Conservation (phyloP, 768 basidiomycete genomes). For the Amyloporia xantha region DNA sequence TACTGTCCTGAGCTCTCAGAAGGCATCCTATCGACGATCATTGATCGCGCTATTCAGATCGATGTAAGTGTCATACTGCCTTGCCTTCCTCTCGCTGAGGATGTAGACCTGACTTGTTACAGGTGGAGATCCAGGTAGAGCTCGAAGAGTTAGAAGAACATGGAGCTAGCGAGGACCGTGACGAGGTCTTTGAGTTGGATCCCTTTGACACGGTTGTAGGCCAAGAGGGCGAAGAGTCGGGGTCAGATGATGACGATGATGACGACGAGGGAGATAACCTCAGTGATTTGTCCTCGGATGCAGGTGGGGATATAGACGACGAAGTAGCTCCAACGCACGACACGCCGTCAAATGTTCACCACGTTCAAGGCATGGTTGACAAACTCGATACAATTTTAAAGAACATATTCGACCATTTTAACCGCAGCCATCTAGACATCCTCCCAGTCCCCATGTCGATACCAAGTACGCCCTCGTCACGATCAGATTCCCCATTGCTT, state of each 20-base stretch:
- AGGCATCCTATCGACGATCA: constrained; percentile 75
- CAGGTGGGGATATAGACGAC: constrained; percentile 42
- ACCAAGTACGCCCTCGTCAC: constrained; percentile 24
- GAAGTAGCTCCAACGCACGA: constrained; percentile 29
- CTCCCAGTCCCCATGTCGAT: constrained; percentile 17
- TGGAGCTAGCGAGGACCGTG: constrained; percentile 40
- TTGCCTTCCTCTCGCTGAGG: not conserved
- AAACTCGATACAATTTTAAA: constrained; percentile 88
- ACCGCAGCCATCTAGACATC: constrained; percentile 35
- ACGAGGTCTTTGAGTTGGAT: constrained; percentile 66
- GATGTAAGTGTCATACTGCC: constrained; percentile 56
- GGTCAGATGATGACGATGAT: constrained; percentile 42
- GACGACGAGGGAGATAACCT: constrained; percentile 46
- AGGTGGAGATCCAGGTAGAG: constrained; percentile 98
- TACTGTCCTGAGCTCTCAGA: constrained; percentile 89
- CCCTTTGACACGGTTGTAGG: constrained; percentile 80
- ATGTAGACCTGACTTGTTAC: not conserved
- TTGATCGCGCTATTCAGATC: constrained; percentile 93
- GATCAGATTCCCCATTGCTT: constrained; percentile 16
- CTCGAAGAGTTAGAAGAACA: constrained; percentile 83
- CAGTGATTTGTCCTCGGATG: constrained; percentile 75
- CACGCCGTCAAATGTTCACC: constrained; percentile 50
- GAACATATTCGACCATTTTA: constrained; percentile 82
- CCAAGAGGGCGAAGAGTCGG: constrained; percentile 62
- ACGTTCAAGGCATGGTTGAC: constrained; percentile 80